Base-by-base conservation (phyloP, 164 flowering plant species). In the Amborella trichopoda region DNA sequence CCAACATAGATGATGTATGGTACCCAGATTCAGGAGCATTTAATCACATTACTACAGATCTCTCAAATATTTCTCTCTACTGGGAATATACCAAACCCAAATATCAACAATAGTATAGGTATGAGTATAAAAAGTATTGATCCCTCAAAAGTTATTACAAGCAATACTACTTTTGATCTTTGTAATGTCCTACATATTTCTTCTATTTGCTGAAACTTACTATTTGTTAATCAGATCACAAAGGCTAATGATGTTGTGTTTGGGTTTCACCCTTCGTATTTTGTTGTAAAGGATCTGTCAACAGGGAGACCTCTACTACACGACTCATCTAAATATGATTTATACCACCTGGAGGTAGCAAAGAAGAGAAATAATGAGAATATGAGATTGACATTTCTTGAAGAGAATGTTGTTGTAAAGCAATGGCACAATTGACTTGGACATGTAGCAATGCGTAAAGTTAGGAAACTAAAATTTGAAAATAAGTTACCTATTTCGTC, bases 71-170 rank as follows among this genome's bases (percentile, higher is more conserved):
- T 2, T 18, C 22, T 4, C 18, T 22, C 2, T 5, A 33, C 21
- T 22, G 22, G 12, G 26, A 32, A 16, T 33, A 48, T 12, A 14
- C 6, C 2, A 16, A 40, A 1, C 6, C 20, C 18, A 20, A 48
- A 32, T 18, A n/a, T 48, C 3, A 40, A 17, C 3, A 33, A 48
- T 48, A 26, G 40, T 8, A 32, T 4, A 48, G 2, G 51, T 48
- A 28, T 48, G 41, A 17, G 3, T 19, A 48, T 48, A 17, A 1
- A 10, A 6, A 3, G 21, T 11, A 33, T 48, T 26, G 51, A 11
- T 3, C 5, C 5, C 6, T 32, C 51, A n/a, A n/a, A n/a, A n/a
- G 28, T 48, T 11, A n/a, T 20, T 22, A 21, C 24, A 19, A 1
- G 12, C 26, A 9, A n/a, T n/a, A 4, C n/a, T 5, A 20, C 24